Percentiles rank a stretch among this genome's conserved stretches.
Conservation (phyloP, 352 stramenopile genomes). For the Globisporangium apiculatum region DNA sequence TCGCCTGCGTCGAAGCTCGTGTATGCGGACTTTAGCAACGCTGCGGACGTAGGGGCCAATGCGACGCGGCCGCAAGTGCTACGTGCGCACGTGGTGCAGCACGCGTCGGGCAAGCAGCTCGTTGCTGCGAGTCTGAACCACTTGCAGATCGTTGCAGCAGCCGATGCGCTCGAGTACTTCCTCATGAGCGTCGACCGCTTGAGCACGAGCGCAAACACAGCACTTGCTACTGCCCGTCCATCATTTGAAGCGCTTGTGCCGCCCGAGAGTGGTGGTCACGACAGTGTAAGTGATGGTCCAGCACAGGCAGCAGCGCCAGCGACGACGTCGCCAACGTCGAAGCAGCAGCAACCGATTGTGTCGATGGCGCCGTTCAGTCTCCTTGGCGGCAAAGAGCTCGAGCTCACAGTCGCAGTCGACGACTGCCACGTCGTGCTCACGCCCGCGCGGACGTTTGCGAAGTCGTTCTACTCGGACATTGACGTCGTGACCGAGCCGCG, state of each 20-base stretch:
- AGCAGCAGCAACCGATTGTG: constrained; percentile 14
- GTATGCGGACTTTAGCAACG: constrained; percentile 46
- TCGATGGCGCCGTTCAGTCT: constrained; percentile 62
- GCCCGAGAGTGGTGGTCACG: constrained; percentile 9
- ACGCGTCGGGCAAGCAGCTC: constrained; percentile 35
- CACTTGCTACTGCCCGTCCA: constrained; percentile 35
- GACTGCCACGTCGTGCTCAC: constrained; percentile 50
- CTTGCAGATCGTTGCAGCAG: constrained; percentile 34
- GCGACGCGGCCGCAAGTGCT: constrained; percentile 35
- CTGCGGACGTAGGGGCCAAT: constrained; percentile 15
- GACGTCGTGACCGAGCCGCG: constrained; percentile 26
- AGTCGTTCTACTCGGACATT: constrained; percentile 48
- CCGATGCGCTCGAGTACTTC: constrained; percentile 49
- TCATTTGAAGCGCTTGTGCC: constrained; percentile 15
- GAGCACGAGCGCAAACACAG: constrained; percentile 40
- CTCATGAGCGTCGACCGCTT: constrained; percentile 57
- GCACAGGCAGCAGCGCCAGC: constrained; percentile 1
- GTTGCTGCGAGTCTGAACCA: constrained; percentile 38
- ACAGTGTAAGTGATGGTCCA: constrained; percentile 8
- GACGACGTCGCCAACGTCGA: constrained; percentile 9
- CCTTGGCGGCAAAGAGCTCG: constrained; percentile 43
- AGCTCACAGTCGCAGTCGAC: constrained; percentile 40
- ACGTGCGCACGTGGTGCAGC: constrained; percentile 32
- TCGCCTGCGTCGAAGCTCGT: constrained; percentile 42
- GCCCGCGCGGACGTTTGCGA: constrained; percentile 37